Conservation (phyloP, 2,329 filamentous ascomycete genomes). For the Aspergillus ibericus region DNA sequence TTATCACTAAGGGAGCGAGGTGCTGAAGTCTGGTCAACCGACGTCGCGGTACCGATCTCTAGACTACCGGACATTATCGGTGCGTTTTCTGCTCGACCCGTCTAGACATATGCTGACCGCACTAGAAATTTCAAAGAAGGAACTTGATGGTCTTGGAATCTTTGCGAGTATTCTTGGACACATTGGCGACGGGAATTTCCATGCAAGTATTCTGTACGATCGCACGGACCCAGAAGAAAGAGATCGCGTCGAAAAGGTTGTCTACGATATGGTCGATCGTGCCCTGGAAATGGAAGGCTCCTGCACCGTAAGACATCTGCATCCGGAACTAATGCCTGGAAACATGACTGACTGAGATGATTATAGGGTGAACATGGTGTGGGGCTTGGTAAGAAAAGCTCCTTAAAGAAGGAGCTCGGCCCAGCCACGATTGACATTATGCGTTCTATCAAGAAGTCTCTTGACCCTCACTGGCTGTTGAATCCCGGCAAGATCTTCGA, state of each 20-base stretch:
- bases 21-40: slow-evolving; percentile 61
- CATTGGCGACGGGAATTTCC: slow-evolving; percentile 92
- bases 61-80: slow-evolving; percentile 62
- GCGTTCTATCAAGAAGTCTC: slow-evolving; percentile 75
- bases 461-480: slow-evolving; percentile 86
- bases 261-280: slow-evolving; percentile 87
- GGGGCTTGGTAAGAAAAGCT: slow-evolving; percentile 82
- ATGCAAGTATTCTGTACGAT: slow-evolving; percentile 89
- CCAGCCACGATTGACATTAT: slow-evolving; percentile 79
- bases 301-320: slow-evolving; percentile 61
- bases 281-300: slow-evolving; percentile 93
- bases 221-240: slow-evolving; percentile 66
- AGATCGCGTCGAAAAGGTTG: slow-evolving; percentile 74
- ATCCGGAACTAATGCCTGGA: not conserved
- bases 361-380: slow-evolving; percentile 74
- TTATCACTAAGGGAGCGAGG: slow-evolving; percentile 56
- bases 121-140: slow-evolving; percentile 80
- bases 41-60: slow-evolving; percentile 62
- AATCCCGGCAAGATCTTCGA: slow-evolving; percentile 94
- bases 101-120: slow-evolving; percentile 16
- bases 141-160: slow-evolving; percentile 80
- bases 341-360: slow-evolving; percentile 11
- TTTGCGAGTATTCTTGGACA: slow-evolving; percentile 89
- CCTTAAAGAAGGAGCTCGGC: slow-evolving; percentile 75
- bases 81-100: slow-evolving; percentile 26